Evolutionary conservation across 2,329 filamentous ascomycete genomes (phyloP), one percentile per base, ranked within the genome.

Genomic region (Talaromyces sp.): DNA sequence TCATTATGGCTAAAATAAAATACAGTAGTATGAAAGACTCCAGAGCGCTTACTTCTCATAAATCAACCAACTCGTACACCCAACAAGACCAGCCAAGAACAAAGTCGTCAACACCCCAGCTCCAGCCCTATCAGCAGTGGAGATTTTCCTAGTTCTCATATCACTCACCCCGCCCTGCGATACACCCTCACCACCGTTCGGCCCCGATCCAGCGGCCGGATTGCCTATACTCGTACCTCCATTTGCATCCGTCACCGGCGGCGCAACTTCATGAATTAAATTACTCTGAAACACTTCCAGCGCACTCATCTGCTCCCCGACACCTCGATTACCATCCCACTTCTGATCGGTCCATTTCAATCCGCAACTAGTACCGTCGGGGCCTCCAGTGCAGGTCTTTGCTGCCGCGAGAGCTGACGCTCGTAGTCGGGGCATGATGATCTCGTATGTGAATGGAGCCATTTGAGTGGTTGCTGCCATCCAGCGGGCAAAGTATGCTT

Each of bases 401-500:
- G 84, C 85, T 3, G 85, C 86, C 0, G 82, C 83, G 31, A 72
- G 66, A 0, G 85, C 86, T 3, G 83, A 84, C 1, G 80, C 75
- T 21, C 77, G 75, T 6, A 89, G 73, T 14, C 80, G 77, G 0
- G 82, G 79, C 70, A 83, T 79, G 61, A 88, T 77, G 12, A 72
- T 69, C 48, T 81, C 74, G 65, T 76, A 75, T 1, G 83, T 84
- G 68, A 81, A 86, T 0, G 86, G 85, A 0, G 84, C 85, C 65
- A 87, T 77, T 68, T 87, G 83, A 0, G 81, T 81, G 3, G 84
- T 80, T 3, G 81, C 78, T n/a, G 83, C 84, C 76, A 81, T 79
- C 81, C 85, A 89, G 44, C 87, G 83, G 0, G 82, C 77, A 3
- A 88, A 78, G 69, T 87, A 88, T 6, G 85, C 85, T 73, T 89